Evolutionary conservation across 2,329 filamentous ascomycete genomes (phyloP), one percentile per base, ranked within the genome.

Genomic region (Claviceps sp.): DNA sequence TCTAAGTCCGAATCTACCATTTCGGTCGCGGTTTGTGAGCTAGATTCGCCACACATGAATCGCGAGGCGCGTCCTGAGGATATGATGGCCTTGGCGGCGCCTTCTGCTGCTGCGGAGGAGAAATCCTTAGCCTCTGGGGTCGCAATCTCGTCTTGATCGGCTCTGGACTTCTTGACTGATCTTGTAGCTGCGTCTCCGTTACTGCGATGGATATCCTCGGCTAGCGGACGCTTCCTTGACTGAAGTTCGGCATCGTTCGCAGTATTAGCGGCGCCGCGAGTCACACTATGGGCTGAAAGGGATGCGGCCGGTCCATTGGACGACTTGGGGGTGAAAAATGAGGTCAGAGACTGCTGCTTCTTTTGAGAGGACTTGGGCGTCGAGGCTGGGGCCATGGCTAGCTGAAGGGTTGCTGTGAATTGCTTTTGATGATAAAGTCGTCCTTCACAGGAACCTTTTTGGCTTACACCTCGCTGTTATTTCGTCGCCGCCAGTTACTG

Each of bases 311-410:
- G 59, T 52, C 70, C 71, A 64, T 76, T 77, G 61, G 69, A 64
- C 13, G 78, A 70, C 56, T 77, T 83, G 14, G 80, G 80, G 1
- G 81, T 78, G 64, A 95, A 95, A 69, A 95, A 95, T 62, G 82
- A 90, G 3, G 88, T 93, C 55, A 96, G 83, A 1, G 88, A 87
- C 58, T 84, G 79, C 63, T 96, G 88, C 60, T 84, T 86, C 67
- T 85, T 86, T 51, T 65, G 69, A 29, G 68, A 37, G 17, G 50
- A 40, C 13, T 43, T 50, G 1, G 72, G 53, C 42, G 58, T 50
- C 9, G 67, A 34, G 29, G 29, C 23, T 14, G 42, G 66, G 20
- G 67, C 59, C 67, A 70, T 70, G 37, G 49, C 51, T 45, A 36
- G 20, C 29, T 17, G 17, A 20, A 23, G 16, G 13, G 16, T 20